Percentiles rank a stretch among this genome's conserved stretches.
Conservation (phyloP, 495 filamentous ascomycete genomes). For the Podospora bellae-mahoneyi region DNA sequence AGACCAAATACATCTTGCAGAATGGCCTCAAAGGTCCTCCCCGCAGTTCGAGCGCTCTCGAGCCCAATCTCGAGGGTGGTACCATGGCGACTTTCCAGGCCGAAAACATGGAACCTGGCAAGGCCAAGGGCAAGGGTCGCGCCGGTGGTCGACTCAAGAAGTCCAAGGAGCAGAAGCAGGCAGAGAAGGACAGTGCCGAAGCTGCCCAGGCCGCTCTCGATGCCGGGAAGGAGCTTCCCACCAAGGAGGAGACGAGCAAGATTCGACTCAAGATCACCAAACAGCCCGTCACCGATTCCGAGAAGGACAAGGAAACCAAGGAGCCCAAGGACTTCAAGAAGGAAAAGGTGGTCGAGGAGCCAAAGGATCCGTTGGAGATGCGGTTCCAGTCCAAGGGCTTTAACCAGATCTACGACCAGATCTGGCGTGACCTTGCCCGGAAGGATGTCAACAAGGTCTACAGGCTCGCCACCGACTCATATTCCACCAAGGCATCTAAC, state of each 20-base stretch:
- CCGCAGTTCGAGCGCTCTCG: constrained; percentile 68
- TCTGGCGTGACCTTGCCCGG: constrained; percentile 89
- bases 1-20: constrained; percentile 75
- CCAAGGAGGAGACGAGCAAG: constrained; percentile 64
- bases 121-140: constrained; percentile 62
- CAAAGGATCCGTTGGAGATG: constrained; percentile 46
- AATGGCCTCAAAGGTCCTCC: constrained; percentile 81
- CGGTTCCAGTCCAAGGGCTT: constrained; percentile 86
- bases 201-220: constrained; percentile 83
- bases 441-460: constrained; percentile 92
- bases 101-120: constrained; percentile 57
- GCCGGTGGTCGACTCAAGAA: constrained; percentile 72
- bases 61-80: constrained; percentile 81
- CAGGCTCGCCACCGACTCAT: constrained; percentile 77
- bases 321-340: constrained; percentile 56
- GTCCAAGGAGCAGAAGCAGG: constrained; percentile 94
- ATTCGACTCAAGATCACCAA: constrained; percentile 55
- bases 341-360: constrained; percentile 56
- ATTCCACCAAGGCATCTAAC: constrained; percentile 82
- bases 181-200: constrained; percentile 88
- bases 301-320: constrained; percentile 46
- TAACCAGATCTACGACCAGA: constrained; percentile 96
- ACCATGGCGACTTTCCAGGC: constrained; percentile 82
- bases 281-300: constrained; percentile 30
- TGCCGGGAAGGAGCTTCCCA: constrained; percentile 72